Evolutionary conservation across 352 stramenopile genomes (phyloP).

Genomic region (Phytophthora citricola): DNA sequence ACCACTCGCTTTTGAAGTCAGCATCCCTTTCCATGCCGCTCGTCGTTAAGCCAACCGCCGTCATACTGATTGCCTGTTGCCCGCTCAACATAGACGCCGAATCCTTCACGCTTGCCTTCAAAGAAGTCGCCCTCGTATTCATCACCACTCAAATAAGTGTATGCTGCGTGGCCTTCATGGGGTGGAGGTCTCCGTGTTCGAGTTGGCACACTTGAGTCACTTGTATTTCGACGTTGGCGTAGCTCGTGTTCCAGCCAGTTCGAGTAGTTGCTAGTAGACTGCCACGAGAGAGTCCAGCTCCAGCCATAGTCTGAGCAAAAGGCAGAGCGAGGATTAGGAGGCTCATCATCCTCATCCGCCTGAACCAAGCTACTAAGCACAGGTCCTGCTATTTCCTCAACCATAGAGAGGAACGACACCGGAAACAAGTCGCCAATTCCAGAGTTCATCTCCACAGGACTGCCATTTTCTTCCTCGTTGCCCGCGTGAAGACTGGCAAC

Average conservation of each 20-base stretch:
- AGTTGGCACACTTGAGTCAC: slow-evolving; percentile 29
- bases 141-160: slow-evolving; percentile 78
- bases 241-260: slow-evolving; percentile 47
- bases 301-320: slow-evolving; percentile 70
- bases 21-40: slow-evolving; percentile 70
- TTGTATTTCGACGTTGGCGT: slow-evolving; percentile 15
- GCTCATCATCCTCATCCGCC: slow-evolving; percentile 37
- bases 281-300: slow-evolving; percentile 69
- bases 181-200: slow-evolving; percentile 41
- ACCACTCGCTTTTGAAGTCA: slow-evolving; percentile 60
- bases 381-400: slow-evolving; percentile 60
- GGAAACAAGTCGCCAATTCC: slow-evolving; percentile 42
- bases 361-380: slow-evolving; percentile 42
- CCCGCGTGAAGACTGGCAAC: slow-evolving; percentile 30
- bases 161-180: slow-evolving; percentile 49
- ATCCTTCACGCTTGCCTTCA: slow-evolving; percentile 71
- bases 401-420: slow-evolving; percentile 52
- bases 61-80: slow-evolving; percentile 83
- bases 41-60: slow-evolving; percentile 71
- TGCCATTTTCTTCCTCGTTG: slow-evolving; percentile 12
- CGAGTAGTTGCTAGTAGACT: slow-evolving; percentile 68
- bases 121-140: slow-evolving; percentile 81
- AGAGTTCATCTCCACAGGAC: background rate
- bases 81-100: slow-evolving; percentile 77
- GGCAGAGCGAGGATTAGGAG: slow-evolving; percentile 23